These are phyloP conservation scores for Veloboletus limbatus DNA, from an alignment of 1,284 basidiomycete genomes.

Conservation along the genomic window DNA sequence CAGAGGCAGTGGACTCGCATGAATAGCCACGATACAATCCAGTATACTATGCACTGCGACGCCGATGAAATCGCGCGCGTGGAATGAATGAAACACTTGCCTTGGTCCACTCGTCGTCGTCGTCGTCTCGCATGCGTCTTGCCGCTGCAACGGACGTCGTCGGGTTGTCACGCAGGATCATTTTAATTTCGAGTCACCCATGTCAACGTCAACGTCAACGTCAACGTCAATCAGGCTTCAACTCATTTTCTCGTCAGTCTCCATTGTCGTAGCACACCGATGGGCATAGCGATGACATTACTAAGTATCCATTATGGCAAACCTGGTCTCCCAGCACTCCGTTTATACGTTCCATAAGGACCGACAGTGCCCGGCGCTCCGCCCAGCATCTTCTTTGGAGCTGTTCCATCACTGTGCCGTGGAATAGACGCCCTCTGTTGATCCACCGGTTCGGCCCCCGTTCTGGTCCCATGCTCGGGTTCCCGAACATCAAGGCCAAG, in stretches of 20 bases:
- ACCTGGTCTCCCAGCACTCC: constrained; percentile 19
- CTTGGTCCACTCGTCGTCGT: constrained; percentile 20
- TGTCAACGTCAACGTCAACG: constrained; percentile 14
- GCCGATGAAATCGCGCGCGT: too few relatives aligned
- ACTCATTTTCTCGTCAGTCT: too few relatives aligned
- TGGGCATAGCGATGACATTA: too few relatives aligned
- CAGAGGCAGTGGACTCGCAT: constrained; percentile 21
- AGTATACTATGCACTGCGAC: too few relatives aligned
- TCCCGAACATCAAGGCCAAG: constrained; percentile 43
- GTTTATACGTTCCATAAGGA: constrained; percentile 45
- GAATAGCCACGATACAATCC: not conserved
- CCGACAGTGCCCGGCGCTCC: constrained; percentile 44
- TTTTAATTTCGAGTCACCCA: constrained; percentile 2
- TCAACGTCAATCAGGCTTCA: too few relatives aligned
- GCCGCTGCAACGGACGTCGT: too few relatives aligned
- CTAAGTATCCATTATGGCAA: too few relatives aligned
- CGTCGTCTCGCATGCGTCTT: too few relatives aligned
- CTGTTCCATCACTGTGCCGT: constrained; percentile 25
- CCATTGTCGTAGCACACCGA: too few relatives aligned
- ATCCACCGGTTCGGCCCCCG: constrained; percentile 13
- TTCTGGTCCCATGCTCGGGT: constrained; percentile 10
- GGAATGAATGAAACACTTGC: constrained; percentile 11
- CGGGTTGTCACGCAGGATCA: constrained; percentile 4
- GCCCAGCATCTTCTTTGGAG: constrained; percentile 35
- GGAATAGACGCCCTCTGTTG: constrained; percentile 16